These are phyloP conservation scores for Cystobasidium ongulense DNA, from an alignment of 768 basidiomycete genomes.

Conservation along the genomic window DNA sequence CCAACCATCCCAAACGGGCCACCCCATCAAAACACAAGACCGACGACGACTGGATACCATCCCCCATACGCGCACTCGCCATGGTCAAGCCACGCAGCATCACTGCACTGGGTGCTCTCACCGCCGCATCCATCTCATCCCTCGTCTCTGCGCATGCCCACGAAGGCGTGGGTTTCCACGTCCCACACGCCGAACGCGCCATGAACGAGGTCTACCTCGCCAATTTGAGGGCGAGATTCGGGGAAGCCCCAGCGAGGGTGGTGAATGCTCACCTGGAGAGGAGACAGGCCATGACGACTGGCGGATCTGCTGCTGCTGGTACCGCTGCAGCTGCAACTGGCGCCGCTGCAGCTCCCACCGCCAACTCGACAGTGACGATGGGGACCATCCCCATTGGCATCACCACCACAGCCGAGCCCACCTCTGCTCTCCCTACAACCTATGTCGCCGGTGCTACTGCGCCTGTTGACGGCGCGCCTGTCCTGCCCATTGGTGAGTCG, in stretches of 20 bases:
- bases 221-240: slow-evolving; percentile 11
- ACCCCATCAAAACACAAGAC: neutral
- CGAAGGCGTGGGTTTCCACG: slow-evolving; percentile 22
- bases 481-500: slow-evolving; percentile 52
- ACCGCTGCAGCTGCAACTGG: neutral
- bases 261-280: slow-evolving; percentile 15
- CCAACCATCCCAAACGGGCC: no score
- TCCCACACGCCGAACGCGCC: slow-evolving; percentile 7
- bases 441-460: slow-evolving; percentile 57
- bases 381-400: slow-evolving; percentile 34
- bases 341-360: neutral
- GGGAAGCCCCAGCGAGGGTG: slow-evolving; percentile 24
- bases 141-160: neutral
- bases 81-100: slow-evolving; percentile 15
- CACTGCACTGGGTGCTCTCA: neutral
- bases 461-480: slow-evolving; percentile 59
- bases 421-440: slow-evolving; percentile 52
- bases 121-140: neutral
- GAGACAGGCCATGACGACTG: neutral
- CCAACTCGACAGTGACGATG: neutral
- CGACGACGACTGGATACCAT: neutral
- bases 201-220: slow-evolving; percentile 23
- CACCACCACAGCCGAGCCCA: slow-evolving; percentile 45
- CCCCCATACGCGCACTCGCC: neutral
- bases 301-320: neutral